Conservation (phyloP, 2,329 filamentous ascomycete species). For the Thelonectria blattea region DNA sequence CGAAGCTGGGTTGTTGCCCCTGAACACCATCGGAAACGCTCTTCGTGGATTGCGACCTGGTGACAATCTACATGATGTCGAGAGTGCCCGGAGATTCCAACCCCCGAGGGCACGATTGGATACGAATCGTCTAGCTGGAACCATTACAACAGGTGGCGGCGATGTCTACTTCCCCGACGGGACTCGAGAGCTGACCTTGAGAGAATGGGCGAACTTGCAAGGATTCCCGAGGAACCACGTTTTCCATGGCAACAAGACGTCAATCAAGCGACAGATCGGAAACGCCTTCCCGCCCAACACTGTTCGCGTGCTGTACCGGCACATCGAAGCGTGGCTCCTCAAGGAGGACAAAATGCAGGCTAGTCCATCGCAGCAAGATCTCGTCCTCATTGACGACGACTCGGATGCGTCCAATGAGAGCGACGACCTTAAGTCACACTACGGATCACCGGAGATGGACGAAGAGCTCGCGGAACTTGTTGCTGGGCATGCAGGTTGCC, state of each 20-base stretch:
- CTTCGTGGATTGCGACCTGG: conserved; percentile 43
- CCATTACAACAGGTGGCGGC: conserved; percentile 70
- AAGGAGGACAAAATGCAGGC: conserved; percentile 47
- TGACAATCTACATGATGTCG: conserved; percentile 50
- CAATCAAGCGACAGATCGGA: conserved; percentile 70
- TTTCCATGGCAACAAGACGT: conserved; percentile 55
- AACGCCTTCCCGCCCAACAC: conserved; percentile 76
- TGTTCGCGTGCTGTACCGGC: conserved; percentile 56
- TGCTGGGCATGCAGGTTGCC: neutral
- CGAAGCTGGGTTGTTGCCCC: conserved; percentile 44
- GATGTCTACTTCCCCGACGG: conserved; percentile 71
- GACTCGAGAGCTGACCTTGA: conserved; percentile 64
- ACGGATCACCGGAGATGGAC: conserved; percentile 34
- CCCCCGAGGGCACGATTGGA: conserved; percentile 50
- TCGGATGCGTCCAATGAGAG: conserved; percentile 23
- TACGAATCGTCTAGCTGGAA: conserved; percentile 55
- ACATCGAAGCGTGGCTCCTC: conserved; percentile 55
- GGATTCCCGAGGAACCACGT: conserved; percentile 68
- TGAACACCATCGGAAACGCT: conserved; percentile 53
- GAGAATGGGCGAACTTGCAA: conserved; percentile 73
- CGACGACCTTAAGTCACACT: conserved; percentile 12
- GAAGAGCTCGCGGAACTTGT: conserved; percentile 27
- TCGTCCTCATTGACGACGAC: conserved; percentile 36
- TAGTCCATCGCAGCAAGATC: conserved; percentile 14
- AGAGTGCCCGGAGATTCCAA: conserved; percentile 34